Evolutionary conservation across 305 asterid genomes (phyloP).

Genomic region (Fraxinus xanthoxyloides): DNA sequence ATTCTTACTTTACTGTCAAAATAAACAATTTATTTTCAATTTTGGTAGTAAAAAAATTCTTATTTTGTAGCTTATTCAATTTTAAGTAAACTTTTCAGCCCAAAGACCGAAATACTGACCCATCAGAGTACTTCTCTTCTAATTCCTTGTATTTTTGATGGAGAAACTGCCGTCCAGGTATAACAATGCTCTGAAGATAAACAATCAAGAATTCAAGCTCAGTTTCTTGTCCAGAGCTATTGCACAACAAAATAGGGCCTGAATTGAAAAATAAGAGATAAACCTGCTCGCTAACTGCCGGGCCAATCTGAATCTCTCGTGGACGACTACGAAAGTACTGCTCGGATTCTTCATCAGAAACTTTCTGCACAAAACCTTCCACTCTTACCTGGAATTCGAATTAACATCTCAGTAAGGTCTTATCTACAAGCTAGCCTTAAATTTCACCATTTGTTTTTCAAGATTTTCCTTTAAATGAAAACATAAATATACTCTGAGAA

Average conservation of each 20-base stretch:
- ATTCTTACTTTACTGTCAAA: not conserved
- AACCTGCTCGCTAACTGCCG: slow-evolving; percentile 50
- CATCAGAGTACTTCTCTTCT: slow-evolving; percentile 40
- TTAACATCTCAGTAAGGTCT: not conserved
- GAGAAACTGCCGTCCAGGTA: slow-evolving; percentile 40
- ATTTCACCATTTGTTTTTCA: slow-evolving; percentile 3
- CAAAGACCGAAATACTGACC: slow-evolving; percentile 28
- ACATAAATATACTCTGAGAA: not conserved
- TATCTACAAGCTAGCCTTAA: not conserved
- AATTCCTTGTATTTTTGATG: slow-evolving; percentile 31
- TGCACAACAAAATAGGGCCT: not conserved
- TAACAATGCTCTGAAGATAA: slow-evolving; percentile 37
- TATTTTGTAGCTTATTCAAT: not conserved
- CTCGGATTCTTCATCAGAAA: slow-evolving; percentile 50
- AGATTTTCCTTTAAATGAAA: slow-evolving; percentile 10
- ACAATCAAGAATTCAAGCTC: not conserved
- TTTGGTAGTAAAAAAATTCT: not conserved
- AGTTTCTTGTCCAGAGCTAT: not conserved
- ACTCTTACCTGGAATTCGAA: slow-evolving; percentile 42
- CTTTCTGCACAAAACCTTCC: slow-evolving; percentile 48
- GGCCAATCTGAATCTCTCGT: slow-evolving; percentile 51
- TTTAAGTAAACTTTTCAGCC: not conserved
- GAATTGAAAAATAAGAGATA: slow-evolving; percentile 13
- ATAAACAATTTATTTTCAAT: not conserved
- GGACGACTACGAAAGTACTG: slow-evolving; percentile 53